phyloP scores from a whole-genome alignment of 2,329 filamentous ascomycete species.

The Exophiala viscosa region DNA sequence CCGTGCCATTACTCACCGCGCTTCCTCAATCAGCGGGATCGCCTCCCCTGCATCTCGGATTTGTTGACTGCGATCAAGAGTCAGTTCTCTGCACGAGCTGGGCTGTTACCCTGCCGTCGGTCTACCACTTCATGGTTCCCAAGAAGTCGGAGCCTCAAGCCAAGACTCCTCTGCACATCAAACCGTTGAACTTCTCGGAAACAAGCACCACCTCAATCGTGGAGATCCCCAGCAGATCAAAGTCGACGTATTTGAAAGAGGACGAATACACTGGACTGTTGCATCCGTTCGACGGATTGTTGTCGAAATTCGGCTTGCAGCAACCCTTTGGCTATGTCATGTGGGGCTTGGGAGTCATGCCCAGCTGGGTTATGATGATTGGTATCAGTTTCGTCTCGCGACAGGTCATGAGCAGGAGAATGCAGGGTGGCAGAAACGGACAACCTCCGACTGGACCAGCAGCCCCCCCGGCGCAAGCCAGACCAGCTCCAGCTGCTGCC shows the following conservation, averaged over 20 bases:
- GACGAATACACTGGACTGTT: constrained; percentile 55
- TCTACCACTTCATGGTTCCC: constrained; percentile 58
- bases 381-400: constrained; percentile 58
- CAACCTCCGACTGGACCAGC: constrained; percentile 1
- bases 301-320: constrained; percentile 52
- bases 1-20: constrained; percentile 49
- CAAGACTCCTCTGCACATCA: constrained; percentile 51
- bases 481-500: constrained; percentile 10
- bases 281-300: constrained; percentile 58
- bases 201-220: constrained; percentile 56
- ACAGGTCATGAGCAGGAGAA: constrained; percentile 49
- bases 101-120: constrained; percentile 53
- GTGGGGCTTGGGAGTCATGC: constrained; percentile 55
- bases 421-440: constrained; percentile 4
- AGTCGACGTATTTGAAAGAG: constrained; percentile 44
- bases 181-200: constrained; percentile 56
- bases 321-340: constrained; percentile 56
- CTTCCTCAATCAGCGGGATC: constrained; percentile 39
- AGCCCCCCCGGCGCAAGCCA: constrained; percentile 4
- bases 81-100: constrained; percentile 59
- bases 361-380: constrained; percentile 64
- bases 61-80: constrained; percentile 58
- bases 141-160: constrained; percentile 52
- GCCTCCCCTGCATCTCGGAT: constrained; percentile 55
- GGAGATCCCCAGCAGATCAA: constrained; percentile 46